Evolutionary conservation across 495 filamentous ascomycete species (phyloP).

Genomic region (Neurospora sp.): DNA sequence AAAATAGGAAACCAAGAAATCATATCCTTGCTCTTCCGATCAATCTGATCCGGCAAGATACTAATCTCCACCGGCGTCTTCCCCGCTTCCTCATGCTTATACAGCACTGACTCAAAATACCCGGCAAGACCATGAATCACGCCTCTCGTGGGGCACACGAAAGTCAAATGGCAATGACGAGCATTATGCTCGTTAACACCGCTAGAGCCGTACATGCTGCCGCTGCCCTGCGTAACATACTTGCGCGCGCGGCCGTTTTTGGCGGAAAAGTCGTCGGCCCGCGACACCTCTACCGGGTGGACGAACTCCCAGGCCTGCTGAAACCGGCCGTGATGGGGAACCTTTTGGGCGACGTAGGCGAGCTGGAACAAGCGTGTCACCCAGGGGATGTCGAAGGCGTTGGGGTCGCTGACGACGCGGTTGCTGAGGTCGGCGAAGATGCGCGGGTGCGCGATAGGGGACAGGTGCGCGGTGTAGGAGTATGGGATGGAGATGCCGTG

Average conservation of each 20-base stretch:
- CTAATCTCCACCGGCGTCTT: conserved; percentile 66
- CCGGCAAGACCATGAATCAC: conserved; percentile 86
- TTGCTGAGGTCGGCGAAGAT: conserved; percentile 68
- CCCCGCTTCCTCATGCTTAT: conserved; percentile 27
- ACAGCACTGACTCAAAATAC: conserved; percentile 92
- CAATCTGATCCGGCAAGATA: conserved; percentile 87
- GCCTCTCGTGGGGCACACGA: conserved; percentile 60
- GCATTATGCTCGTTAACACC: conserved; percentile 82
- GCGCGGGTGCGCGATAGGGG: conserved; percentile 81
- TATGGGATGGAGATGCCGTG: conserved; percentile 88
- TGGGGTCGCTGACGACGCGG: conserved; percentile 49
- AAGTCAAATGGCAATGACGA: conserved; percentile 61
- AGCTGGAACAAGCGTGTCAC: conserved; percentile 86
- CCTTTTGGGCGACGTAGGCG: conserved; percentile 59
- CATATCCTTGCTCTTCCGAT: conserved; percentile 84
- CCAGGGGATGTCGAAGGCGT: conserved; percentile 77
- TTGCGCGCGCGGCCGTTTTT: conserved; percentile 37
- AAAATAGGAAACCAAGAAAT: conserved; percentile 99
- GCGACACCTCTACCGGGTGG: conserved; percentile 37
- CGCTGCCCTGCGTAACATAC: conserved; percentile 38
- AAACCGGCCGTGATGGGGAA: conserved; percentile 45
- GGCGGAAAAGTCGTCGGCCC: conserved; percentile 42
- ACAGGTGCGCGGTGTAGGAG: conserved; percentile 84
- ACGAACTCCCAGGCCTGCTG: conserved; percentile 64
- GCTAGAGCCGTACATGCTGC: conserved; percentile 47